Evolutionary conservation across 2,329 filamentous ascomycete genomes (phyloP).

Genomic region (Epichloe gansuensis): DNA sequence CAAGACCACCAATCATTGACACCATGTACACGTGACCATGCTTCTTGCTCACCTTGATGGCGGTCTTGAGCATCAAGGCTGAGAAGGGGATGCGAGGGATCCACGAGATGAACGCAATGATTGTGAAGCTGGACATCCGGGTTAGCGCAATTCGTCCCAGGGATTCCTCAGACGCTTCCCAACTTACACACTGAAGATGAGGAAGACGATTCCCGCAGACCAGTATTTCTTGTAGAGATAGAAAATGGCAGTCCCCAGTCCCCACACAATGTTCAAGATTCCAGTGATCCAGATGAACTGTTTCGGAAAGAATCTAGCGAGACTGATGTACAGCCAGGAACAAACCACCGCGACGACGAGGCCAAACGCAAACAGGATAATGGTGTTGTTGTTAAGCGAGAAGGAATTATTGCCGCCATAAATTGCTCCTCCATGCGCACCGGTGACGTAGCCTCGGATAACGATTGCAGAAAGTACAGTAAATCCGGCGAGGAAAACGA

Average conservation of each 20-base stretch:
- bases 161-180: background rate
- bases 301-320: conserved; percentile 69
- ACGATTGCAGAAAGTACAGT: conserved; percentile 63
- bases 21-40: conserved; percentile 82
- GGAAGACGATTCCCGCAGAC: conserved; percentile 76
- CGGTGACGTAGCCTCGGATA: conserved; percentile 58
- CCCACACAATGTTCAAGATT: conserved; percentile 75
- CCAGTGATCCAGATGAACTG: conserved; percentile 88
- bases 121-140: conserved; percentile 5
- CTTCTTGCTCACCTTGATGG: conserved; percentile 72
- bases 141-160: background rate
- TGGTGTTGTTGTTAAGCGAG: conserved; percentile 66
- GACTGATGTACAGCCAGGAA: conserved; percentile 64
- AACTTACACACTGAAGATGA: conserved; percentile 45
- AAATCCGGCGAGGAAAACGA: conserved; percentile 61
- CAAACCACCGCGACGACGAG: conserved; percentile 62
- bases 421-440: conserved; percentile 58
- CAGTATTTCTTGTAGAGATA: conserved; percentile 70
- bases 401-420: conserved; percentile 56
- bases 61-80: conserved; percentile 76
- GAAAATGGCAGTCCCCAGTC: conserved; percentile 76
- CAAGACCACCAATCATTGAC: conserved; percentile 68
- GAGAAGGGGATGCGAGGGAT: conserved; percentile 84
- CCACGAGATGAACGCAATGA: conserved; percentile 62
- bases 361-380: conserved; percentile 74